Base-by-base conservation (phyloP, 371 early-diverging fungal genomes). In the Thermomucor indicae-seudaticae region DNA sequence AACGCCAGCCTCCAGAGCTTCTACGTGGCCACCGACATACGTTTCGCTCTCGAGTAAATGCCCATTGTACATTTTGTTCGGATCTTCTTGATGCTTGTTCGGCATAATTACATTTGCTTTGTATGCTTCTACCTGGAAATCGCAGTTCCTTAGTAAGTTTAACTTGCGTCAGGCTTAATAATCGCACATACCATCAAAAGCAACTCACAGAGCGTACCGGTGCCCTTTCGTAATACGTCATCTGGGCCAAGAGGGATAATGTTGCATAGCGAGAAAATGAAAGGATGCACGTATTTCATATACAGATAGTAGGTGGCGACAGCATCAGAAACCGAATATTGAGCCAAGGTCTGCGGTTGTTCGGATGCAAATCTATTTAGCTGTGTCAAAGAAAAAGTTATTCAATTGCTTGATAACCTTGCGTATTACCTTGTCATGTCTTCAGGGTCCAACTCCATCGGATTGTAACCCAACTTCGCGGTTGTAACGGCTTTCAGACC, bases 241-340 rank as follows among this genome's bases (percentile, higher is more conserved):
- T 97, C 96, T 2, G 98, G 96, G 22, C 89, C 88, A 57, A 97
- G 80, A 0, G 99, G 99, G 58, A 99, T 97, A 52, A 99, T 92
- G 62, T 98, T 98, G 72, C 98, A 97, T 5, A 99, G 80, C 5
- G 99, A 99, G 65, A 99, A 99, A 42, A 98, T 96, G 63, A 99
- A 99, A 6, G 99, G 96, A 71, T 99, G 93, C 8, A 99, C 99
- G 67, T 99, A 99, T 78, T 99, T 99, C 91, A 97, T 95, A 67
- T 98, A 99, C 2, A 99, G 78, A 57, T 97, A 97, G 68, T 99
- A 99, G 0, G 99, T 99, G 0, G 99, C 99, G 2, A 99, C 98
- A 4, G 99, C 99, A 81, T 99, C 99, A 44, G 99, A 99, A 23
- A 99, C 99, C 14, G 99, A 99, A 67, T 99, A 99, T 47, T 96